A percentile compares a stretch with the other conserved stretches of the same genome.
Conservation (phyloP, 2,329 filamentous ascomycete genomes). For the Botrytis medusae region DNA sequence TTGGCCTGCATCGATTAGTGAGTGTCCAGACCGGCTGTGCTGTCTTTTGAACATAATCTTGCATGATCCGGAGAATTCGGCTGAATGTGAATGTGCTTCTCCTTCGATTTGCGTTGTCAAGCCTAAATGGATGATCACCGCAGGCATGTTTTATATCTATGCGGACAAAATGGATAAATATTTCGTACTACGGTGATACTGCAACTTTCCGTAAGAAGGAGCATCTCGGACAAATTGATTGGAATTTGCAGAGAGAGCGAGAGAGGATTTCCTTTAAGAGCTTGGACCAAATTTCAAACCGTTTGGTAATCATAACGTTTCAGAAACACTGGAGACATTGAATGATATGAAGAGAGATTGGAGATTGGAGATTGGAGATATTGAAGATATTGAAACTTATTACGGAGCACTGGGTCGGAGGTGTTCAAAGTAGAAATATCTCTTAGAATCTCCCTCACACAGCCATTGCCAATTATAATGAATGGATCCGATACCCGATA, state of each 20-base stretch:
- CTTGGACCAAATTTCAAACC: not conserved
- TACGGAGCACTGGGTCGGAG: not conserved
- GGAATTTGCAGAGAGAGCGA: not conserved
- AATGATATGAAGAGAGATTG: not conserved
- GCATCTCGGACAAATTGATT: not conserved
- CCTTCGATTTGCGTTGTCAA: not conserved
- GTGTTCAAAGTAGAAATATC: not conserved
- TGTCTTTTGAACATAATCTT: conserved; percentile 9
- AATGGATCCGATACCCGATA: not conserved
- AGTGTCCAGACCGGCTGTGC: not conserved
- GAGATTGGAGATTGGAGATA: not conserved
- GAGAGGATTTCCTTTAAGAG: not conserved
- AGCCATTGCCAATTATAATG: not conserved
- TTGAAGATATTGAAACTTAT: not conserved
- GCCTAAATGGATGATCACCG: conserved; percentile 3
- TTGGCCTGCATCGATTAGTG: not conserved
- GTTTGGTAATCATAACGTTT: not conserved
- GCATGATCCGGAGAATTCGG: conserved; percentile 17
- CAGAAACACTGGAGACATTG: not conserved
- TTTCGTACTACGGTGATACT: not conserved
- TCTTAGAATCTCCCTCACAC: not conserved
- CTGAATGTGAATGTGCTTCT: not conserved
- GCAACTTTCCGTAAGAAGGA: not conserved
- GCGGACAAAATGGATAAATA: not conserved
- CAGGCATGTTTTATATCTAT: conserved; percentile 9